Base-by-base conservation (phyloP, 305 asterid species). In the Rubia tinctorum region DNA sequence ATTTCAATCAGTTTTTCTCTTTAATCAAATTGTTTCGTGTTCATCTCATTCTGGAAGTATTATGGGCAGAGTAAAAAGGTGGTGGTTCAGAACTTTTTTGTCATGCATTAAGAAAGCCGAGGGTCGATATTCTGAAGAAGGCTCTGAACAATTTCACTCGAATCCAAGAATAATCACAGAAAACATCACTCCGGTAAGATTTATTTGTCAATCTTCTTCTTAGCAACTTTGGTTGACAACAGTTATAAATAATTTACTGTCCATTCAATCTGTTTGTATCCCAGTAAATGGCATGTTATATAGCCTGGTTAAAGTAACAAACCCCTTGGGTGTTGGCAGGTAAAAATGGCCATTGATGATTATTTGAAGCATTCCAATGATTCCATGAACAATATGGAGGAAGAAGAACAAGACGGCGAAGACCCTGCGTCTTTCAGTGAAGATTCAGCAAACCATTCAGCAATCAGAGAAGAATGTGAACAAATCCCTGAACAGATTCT, bases 351-450 rank as follows among this genome's bases (percentile, higher is more conserved):
- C 58, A 44, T 11, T 43, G 62, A 51, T 47, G 51, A 53, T 39
- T 17, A 30, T 42, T 0, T 42, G 64, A 49, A 5, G 20, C 55
- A 40, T 9, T 25, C 27, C 0, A 66, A 61, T 80, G 37, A 47
- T 81, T 77, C 75, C 44, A 53, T 23, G 30, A 69, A 27, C 3
- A 76, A 74, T 70, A 73, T 27, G 43, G 71, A 25, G 8, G 59
- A 65, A 1, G 84, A 78, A 0, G 90, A 20, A 4, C 14, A 58
- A 53, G 60, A 53, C n/a, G n/a, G n/a, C n/a, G n/a, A n/a, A n/a
- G n/a, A n/a, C 81, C 84, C 97, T 1, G 85, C 87, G 27, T 91
- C 97, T 0, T 79, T 93, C 55, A 82, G 90, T 71, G 96, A 91
- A 13, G 82, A 76, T 69, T 76, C 71, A 61, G 85, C 78, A n/a